Evolutionary conservation across 768 basidiomycete species (phyloP), one percentile per base, ranked within the genome.

Genomic region (Suillus luteus): DNA sequence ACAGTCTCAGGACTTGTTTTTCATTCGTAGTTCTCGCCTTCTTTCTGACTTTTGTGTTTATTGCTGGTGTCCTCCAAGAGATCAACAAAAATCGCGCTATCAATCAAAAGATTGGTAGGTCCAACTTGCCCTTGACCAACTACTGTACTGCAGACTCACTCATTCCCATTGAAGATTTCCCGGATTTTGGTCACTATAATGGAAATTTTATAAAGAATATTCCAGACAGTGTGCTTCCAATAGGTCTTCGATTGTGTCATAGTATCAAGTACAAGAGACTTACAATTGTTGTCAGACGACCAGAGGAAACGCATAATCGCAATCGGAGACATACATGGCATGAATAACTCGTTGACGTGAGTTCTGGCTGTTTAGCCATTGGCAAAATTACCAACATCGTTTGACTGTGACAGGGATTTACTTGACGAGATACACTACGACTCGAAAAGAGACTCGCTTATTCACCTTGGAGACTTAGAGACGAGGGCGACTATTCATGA

Each of bases 321-420:
- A 65, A 79, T 97, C 15, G 96, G 96, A 10, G 96, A 98, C 69
- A 83, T 97, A 12, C 96, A 98, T 80, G 93, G 92, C 54, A 93
- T 90, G 85, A 81, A 83, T 59, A 72, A 80, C 10, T 83, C 88
- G 0, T 76, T 97, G 5, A 79, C 85, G 92, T 93, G 61, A 63
- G 89, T 77, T 14, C 38, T 44, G 15, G 33, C 51, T 31, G 27
- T 22, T n/a, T 5, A 41, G 14, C 54, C 31, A 24, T 17, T 19
- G 41, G 58, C 61, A 15, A 59, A 22, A 15, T 62, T 58, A 48
- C 5, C 17, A 52, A 27, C 24, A 49, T 49, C 57, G 7, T 46
- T 15, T 63, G 49, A 9, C 7, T 37, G 33, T 35, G 51, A 9
- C 64, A 93, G 92, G 40, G 75, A 82, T 57, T 81, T 98, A 2